phyloP scores from a whole-genome alignment of 257 asterid genomes.

The Primulina eburnea region DNA sequence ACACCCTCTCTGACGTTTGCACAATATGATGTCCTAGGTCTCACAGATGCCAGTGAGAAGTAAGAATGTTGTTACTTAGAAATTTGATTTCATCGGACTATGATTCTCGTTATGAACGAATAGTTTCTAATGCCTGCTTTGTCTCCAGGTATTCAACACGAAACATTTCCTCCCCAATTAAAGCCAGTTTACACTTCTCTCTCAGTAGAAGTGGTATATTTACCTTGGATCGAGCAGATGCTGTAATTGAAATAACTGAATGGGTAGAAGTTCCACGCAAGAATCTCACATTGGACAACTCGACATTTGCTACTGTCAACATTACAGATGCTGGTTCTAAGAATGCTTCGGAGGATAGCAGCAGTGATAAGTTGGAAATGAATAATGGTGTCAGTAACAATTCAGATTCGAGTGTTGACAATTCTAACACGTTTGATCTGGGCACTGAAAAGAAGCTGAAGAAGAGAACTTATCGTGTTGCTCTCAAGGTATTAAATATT shows the following conservation, averaged over 20 bases:
- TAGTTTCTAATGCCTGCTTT: slow-evolving; percentile 20
- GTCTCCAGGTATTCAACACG: slow-evolving; percentile 73
- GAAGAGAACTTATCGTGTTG: slow-evolving; percentile 81
- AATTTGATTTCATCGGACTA: slow-evolving; percentile 18
- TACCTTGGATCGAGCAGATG: slow-evolving; percentile 86
- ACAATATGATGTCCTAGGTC: slow-evolving; percentile 78
- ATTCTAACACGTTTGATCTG: slow-evolving; percentile 49
- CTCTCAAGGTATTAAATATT: slow-evolving; percentile 61
- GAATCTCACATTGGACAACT: slow-evolving; percentile 76
- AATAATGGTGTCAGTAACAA: slow-evolving; percentile 39
- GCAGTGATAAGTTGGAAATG: slow-evolving; percentile 43
- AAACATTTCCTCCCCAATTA: slow-evolving; percentile 88
- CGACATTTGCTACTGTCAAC: slow-evolving; percentile 67
- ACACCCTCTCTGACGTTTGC: slow-evolving; percentile 67
- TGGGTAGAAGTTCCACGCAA: slow-evolving; percentile 96
- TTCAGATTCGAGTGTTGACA: slow-evolving; percentile 43
- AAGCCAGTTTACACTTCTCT: slow-evolving; percentile 91
- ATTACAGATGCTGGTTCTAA: slow-evolving; percentile 46
- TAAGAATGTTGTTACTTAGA: slow-evolving; percentile 35
- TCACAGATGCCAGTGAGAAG: slow-evolving; percentile 78
- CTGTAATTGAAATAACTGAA: slow-evolving; percentile 87
- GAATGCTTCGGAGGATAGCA: slow-evolving; percentile 58
- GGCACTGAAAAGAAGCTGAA: slow-evolving; percentile 86
- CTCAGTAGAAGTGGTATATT: slow-evolving; percentile 93
- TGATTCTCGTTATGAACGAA: slow-evolving; percentile 20